Base-by-base conservation (phyloP, 2,329 filamentous ascomycete species). In the Rutstroemia sp. region DNA sequence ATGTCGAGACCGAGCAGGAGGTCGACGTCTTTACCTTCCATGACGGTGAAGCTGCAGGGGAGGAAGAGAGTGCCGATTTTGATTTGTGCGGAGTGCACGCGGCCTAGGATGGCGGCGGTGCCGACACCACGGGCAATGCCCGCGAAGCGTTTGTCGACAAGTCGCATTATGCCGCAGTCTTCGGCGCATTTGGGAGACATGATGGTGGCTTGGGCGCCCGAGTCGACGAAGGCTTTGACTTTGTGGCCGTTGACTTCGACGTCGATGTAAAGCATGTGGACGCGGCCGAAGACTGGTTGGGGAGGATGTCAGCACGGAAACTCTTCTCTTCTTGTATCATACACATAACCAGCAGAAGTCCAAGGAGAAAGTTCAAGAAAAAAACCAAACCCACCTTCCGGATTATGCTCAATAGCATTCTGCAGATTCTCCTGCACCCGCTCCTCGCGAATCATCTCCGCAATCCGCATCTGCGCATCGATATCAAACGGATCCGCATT, bases 1-100 rank as follows among this genome's bases (percentile, higher is more conserved):
- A 99, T 99, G 71, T 99, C 94, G 44, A 99, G 76, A 3, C 94
- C 94, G 12, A 99, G 82, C 2, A 99, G 80, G 18, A 99, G 78
- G 70, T 97, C 94, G 23, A 99, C 94, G 52, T 90, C 85, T 73
- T 97, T 99, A 62, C 94, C 94, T 74, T 99, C 94, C 94, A 99
- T 99, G 68, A 99, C 94, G 3, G 94, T 99, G 72, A 99, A 99
- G 58, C 91, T 94, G 74, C 92, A 97, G 2, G 92, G 87, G 64
- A 99, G 78, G 69, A 90, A 91, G 60, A 92, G 82, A 44, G 81
- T 83, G 53, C 92, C 94, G 64, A 99, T 94, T 72, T 90, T 92
- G 72, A 99, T 95, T 72, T 92, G 90, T 9, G 94, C 94, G 21
- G 90, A 90, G 72, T 99, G 94, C 3, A 99, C 94, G 52, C 94